Evolutionary conservation across 2,329 filamentous ascomycete genomes (phyloP).

Genomic region (Byssochlamys sp.): DNA sequence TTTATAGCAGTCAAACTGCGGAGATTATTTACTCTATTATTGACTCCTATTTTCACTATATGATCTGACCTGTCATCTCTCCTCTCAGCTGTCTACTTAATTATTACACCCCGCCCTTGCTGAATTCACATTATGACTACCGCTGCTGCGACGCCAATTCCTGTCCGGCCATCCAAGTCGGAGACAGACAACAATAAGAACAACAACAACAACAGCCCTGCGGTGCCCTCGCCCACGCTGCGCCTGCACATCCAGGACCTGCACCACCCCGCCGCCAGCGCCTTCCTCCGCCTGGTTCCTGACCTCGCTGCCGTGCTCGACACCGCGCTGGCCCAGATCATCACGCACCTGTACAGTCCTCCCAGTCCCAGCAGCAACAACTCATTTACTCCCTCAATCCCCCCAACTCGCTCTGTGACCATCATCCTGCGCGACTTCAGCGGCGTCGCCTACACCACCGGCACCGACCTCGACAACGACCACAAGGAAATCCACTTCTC

Average conservation of each 20-base stretch:
- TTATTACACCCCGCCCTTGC: too few species aligned
- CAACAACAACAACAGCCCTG: background rate
- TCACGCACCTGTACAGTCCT: slow-evolving; percentile 59
- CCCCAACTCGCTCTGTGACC: slow-evolving; percentile 73
- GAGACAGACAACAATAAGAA: background rate
- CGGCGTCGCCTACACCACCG: slow-evolving; percentile 83
- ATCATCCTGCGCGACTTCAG: slow-evolving; percentile 67
- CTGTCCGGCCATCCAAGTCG: too few species aligned
- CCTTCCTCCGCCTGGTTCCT: slow-evolving; percentile 61
- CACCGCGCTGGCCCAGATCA: slow-evolving; percentile 56
- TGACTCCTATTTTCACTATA: too few species aligned
- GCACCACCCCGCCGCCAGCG: slow-evolving; percentile 47
- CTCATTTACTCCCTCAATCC: slow-evolving; percentile 32
- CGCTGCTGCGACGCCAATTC: too few species aligned
- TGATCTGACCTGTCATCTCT: too few species aligned
- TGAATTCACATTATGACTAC: too few species aligned
- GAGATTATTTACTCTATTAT: too few species aligned
- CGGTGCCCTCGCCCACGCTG: slow-evolving; percentile 4
- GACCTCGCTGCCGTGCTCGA: slow-evolving; percentile 51
- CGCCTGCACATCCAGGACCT: slow-evolving; percentile 33
- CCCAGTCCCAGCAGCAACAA: slow-evolving; percentile 5
- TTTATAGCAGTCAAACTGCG: too few species aligned
- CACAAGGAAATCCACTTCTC: slow-evolving; percentile 92
- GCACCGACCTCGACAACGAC: slow-evolving; percentile 65
- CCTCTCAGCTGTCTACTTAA: too few species aligned